Base-by-base conservation (phyloP, 2,329 filamentous ascomycete genomes). In the Pyrenophora teres region DNA sequence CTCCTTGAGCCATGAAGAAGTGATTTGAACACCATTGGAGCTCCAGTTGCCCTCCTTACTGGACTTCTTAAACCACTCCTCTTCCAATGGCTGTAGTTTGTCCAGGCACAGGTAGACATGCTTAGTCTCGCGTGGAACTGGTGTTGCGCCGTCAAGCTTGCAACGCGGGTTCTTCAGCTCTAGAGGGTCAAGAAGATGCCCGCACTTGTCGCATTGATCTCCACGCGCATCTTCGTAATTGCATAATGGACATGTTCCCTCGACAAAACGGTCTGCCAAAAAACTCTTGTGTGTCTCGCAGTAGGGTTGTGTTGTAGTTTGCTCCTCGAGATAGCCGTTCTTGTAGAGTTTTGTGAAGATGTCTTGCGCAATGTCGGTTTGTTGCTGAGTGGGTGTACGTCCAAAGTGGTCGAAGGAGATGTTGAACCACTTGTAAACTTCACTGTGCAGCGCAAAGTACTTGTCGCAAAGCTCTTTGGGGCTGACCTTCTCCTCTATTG, bases 381-480 rank as follows among this genome's bases (percentile, higher is more conserved):
- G 94, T 67, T 94, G 84, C 47, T 84, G 77, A 15, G 93, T 97
- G 3, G 92, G 91, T 4, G 94, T 97, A 53, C 92, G 88, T 57
- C 92, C 94, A 71, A 97, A 99, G 75, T 92, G 87, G 77, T 97
- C 93, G 71, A 97, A 97, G 52, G 84, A 87, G 69, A 97, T 93
- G 70, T 92, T 86, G 78, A 99, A 99, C 91, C 93, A 97, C 74
- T 95, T 84, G 76, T 97, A 97, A 61, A 97, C 88, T 41, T 89
- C 90, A 66, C 91, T 86, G 77, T 97, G 93, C 52, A 96, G 86
- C 66, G 85, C 86, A 77, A 95, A 90, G 80, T 95, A 97, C 78
- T 97, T 95, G 76, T 89, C 85, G 79, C 93, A 97, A 10, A 97
- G 85, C 70, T 92, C 83, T 66, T 89, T 82, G 18, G 93, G 92